These are phyloP conservation scores for Uncinocarpus reesii DNA, from an alignment of 2,329 filamentous ascomycete species.

Conservation along the genomic window DNA sequence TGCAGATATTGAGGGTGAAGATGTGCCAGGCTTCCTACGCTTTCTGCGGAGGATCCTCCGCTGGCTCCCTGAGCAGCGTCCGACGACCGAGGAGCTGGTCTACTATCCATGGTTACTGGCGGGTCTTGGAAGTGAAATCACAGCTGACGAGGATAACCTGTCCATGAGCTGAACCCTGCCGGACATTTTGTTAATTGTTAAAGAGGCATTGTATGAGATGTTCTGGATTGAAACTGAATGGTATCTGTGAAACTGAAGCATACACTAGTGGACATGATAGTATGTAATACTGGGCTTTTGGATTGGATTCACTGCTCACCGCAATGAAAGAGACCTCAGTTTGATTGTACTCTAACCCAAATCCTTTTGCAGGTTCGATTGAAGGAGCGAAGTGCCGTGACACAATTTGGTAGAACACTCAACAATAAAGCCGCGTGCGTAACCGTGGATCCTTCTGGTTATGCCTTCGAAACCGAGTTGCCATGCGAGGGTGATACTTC, in stretches of 20 bases:
- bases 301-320: no score
- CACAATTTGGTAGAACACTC: no score
- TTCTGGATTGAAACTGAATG: no score
- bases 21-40: conserved; percentile 25
- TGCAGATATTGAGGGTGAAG: conserved; percentile 17
- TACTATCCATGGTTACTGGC: conserved; percentile 12
- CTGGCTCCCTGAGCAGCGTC: conserved; percentile 27
- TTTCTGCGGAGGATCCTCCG: conserved; percentile 26
- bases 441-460: conserved; percentile 8
- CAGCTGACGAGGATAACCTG: conserved; percentile 4
- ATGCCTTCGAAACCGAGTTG: conserved; percentile 9
- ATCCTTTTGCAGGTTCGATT: no score
- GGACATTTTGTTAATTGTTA: no score
- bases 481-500: conserved; percentile 12
- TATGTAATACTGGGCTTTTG: no score
- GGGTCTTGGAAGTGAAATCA: conserved; percentile 8
- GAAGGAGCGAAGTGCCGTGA: no score
- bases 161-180: conserved; percentile 9
- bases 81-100: conserved; percentile 25
- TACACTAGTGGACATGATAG: no score
- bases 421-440: background rate
- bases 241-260: no score
- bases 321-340: no score
- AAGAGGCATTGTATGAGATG: no score
- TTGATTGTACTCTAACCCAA: no score